A percentile compares a stretch with the other conserved stretches of the same genome.
phyloP scores from a whole-genome alignment of 2,329 filamentous ascomycete genomes.

The Coniochaeta sp. region DNA sequence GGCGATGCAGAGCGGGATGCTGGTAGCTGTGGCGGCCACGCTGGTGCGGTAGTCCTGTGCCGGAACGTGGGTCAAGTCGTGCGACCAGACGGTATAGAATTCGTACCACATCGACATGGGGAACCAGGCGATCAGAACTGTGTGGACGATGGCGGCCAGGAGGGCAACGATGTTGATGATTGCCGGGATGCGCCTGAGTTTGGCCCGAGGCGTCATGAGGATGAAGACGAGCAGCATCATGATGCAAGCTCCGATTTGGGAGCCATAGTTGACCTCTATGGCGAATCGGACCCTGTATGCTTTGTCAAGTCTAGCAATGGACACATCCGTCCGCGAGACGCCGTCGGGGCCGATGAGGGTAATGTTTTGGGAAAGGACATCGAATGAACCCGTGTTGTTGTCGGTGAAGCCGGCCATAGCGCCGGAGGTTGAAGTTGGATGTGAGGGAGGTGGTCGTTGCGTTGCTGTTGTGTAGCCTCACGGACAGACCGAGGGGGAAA shows the following conservation, averaged over 20 bases:
- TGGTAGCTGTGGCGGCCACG: conserved; percentile 32
- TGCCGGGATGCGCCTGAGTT: conserved; percentile 58
- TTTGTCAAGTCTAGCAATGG: conserved; percentile 18
- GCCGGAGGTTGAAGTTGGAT: not conserved
- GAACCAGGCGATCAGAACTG: conserved; percentile 48
- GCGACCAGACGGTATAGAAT: conserved; percentile 52
- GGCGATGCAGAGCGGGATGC: conserved; percentile 35
- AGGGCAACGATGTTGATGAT: conserved; percentile 58
- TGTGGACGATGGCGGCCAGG: conserved; percentile 52
- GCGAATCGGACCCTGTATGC: too few species aligned
- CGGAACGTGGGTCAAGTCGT: conserved; percentile 45
- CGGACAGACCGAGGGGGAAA: not conserved
- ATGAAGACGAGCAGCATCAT: conserved; percentile 60
- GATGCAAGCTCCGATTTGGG: conserved; percentile 62
- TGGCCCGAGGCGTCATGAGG: conserved; percentile 57
- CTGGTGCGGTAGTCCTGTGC: conserved; percentile 25
- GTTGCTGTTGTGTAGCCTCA: not conserved
- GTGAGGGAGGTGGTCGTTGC: not conserved
- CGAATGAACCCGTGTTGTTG: conserved; percentile 16
- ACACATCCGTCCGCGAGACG: conserved; percentile 19
- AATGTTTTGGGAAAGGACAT: conserved; percentile 28
- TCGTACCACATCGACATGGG: conserved; percentile 54
- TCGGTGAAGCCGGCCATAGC: conserved; percentile 4
- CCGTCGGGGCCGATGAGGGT: conserved; percentile 26
- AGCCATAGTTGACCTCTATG: conserved; percentile 51